These are phyloP conservation scores for Sugiyamaella lignohabitans DNA, from an alignment of 805 yeast genomes.

Conservation along the genomic window DNA sequence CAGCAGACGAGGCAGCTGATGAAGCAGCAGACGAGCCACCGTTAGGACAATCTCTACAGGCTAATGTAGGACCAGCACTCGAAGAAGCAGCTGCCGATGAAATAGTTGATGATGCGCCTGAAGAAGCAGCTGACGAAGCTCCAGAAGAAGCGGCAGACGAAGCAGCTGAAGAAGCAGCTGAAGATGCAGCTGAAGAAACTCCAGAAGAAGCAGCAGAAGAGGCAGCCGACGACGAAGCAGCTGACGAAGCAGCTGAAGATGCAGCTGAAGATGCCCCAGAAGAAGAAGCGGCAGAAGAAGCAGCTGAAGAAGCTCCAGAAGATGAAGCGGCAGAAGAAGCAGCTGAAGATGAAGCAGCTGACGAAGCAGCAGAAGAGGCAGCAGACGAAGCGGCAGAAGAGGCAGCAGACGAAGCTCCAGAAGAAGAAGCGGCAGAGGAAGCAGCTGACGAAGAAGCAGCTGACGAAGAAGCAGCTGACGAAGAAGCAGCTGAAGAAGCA, in stretches of 20 bases:
- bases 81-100: neutral
- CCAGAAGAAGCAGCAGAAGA: neutral
- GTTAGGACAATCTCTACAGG: neutral
- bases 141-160: neutral
- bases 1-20: constrained; percentile 26
- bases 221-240: neutral
- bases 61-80: constrained; percentile 1
- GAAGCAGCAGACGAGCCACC: neutral
- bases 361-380: neutral
- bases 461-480: neutral
- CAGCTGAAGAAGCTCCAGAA: neutral
- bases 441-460: constrained; percentile 10
- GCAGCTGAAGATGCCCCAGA: neutral
- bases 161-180: constrained; percentile 1
- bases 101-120: neutral
- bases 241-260: neutral
- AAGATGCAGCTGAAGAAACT: neutral
- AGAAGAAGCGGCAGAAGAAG: neutral
- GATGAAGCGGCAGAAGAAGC: neutral
- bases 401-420: neutral
- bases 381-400: neutral
- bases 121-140: neutral
- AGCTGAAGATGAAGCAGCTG: too few relatives aligned
- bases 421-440: neutral
- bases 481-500: constrained; percentile 10